Percentiles rank a stretch among this genome's conserved stretches.
Evolutionary conservation across 192 early-diverging fungal species (phyloP).

Genomic region (Linnemannia elongata): DNA sequence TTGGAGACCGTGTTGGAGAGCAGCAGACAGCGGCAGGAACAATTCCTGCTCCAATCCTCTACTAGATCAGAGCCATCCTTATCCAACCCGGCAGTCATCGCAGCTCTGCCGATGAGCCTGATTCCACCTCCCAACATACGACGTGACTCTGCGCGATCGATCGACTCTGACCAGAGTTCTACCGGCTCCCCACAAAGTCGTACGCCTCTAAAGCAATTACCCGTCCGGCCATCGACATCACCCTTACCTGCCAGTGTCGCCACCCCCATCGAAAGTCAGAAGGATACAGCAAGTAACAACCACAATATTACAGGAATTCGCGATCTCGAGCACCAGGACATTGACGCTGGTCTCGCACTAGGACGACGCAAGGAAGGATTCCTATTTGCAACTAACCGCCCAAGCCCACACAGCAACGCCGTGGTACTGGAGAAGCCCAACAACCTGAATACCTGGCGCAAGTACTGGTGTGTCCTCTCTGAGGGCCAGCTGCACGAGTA

Average conservation of each 20-base stretch:
- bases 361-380: constrained; percentile 71
- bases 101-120: background rate
- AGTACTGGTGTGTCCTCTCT: constrained; percentile 74
- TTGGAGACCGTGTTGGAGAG: constrained; percentile 47
- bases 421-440: constrained; percentile 45
- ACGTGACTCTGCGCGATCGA: background rate
- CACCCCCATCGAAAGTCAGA: background rate
- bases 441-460: constrained; percentile 40
- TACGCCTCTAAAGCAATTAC: constrained; percentile 12
- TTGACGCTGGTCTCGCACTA: constrained; percentile 50
- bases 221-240: background rate
- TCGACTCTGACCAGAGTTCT: background rate
- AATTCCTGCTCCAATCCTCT: background rate
- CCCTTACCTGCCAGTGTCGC: background rate
- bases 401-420: constrained; percentile 38
- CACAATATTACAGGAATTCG: constrained; percentile 69
- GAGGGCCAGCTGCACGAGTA: constrained; percentile 74
- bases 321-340: constrained; percentile 71
- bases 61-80: background rate
- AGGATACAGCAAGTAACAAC: background rate
- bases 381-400: constrained; percentile 69
- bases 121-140: background rate
- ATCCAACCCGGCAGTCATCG: background rate
- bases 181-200: constrained; percentile 5
- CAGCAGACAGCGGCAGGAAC: constrained; percentile 11